Base-by-base conservation (phyloP, 2,329 filamentous ascomycete genomes). In the Scopulariopsis brevicaulis region DNA sequence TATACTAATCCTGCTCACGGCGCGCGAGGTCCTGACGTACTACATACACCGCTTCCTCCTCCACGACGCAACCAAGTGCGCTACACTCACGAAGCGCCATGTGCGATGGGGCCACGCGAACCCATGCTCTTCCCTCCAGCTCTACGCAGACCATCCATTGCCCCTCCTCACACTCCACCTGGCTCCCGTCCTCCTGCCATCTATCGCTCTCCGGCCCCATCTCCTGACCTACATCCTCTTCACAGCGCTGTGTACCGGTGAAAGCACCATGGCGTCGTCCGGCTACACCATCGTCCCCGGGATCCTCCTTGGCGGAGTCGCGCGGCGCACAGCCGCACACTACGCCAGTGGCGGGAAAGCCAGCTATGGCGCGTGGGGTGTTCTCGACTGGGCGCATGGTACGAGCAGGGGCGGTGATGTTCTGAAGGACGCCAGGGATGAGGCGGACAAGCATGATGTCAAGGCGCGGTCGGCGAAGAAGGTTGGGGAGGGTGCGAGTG, bases 181-280 rank as follows among this genome's bases (percentile, higher is more conserved):
- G 66, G 59, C 87, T 1, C 87, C 87, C 0, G 70, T 83, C 7
- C 87, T 87, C 66, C 69, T 89, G 0, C 84, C 87, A 1, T 80
- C 85, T 1, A 70, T 84, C 22, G 62, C 80, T n/a, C 75, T 89
- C 48, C 83, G 84, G 10, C 83, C 85, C 40, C 87, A 91, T 67
- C 76, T 90, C 4, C 74, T 90, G n/a, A 89, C 85, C 0, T 90
- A 86, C 71, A 78, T 89, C 58, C 65, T 88, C 12, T 80, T 89
- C 61, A 73, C 84, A 18, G 76, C 78, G 0, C 66, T 90, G 28
- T 79, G 80, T 61, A 87, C 85, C 2, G 65, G 84, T 0, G 84
- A 90, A 62, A 86, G 89, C 62, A 82, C 83, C 0, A 72, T 89
- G 54, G 74, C 83, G 32, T 83, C 82, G 70, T 87, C 83, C 0